Conservation (phyloP, 2,329 filamentous ascomycete species). For the Herpotrichia juniperi region DNA sequence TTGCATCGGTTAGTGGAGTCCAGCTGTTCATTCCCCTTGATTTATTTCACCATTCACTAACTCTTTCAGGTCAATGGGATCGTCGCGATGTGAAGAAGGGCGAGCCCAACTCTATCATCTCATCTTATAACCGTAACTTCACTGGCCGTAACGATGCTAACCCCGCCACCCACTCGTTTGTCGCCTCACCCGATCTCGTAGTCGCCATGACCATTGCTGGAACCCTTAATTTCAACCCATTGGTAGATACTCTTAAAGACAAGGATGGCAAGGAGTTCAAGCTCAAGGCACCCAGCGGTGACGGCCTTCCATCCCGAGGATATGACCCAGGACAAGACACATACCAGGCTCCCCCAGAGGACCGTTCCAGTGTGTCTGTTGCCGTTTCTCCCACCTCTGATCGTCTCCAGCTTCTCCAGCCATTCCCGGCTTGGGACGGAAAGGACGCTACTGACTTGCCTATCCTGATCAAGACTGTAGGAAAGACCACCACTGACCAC, state of each 20-base stretch:
- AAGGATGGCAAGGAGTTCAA: constrained; percentile 97
- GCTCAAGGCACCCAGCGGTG: constrained; percentile 79
- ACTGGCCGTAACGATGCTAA: constrained; percentile 97
- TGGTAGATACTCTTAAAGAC: constrained; percentile 90
- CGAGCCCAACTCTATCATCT: constrained; percentile 93
- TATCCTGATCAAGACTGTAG: constrained; percentile 94
- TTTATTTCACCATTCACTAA: constrained; percentile 6
- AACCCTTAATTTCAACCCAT: constrained; percentile 89
- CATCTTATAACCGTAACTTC: constrained; percentile 99
- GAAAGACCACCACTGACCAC: constrained; percentile 97
- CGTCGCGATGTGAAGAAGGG: constrained; percentile 93
- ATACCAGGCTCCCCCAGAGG: constrained; percentile 90
- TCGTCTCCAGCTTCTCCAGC: constrained; percentile 88
- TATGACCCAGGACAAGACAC: constrained; percentile 93
- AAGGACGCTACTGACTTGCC: constrained; percentile 85
- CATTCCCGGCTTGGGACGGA: constrained; percentile 88
- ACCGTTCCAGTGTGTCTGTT: constrained; percentile 75
- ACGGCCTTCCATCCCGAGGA: constrained; percentile 78
- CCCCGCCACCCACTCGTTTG: constrained; percentile 92
- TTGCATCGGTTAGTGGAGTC: constrained; percentile 61
- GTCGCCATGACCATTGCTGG: constrained; percentile 86
- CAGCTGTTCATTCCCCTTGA: constrained; percentile 5
- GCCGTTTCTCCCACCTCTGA: constrained; percentile 87
- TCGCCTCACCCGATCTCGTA: constrained; percentile 87
- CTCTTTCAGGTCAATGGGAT: constrained; percentile 74